Evolutionary conservation across 768 basidiomycete genomes (phyloP), one percentile per base, ranked within the genome.

Genomic region (Kwoniella heveanensis): DNA sequence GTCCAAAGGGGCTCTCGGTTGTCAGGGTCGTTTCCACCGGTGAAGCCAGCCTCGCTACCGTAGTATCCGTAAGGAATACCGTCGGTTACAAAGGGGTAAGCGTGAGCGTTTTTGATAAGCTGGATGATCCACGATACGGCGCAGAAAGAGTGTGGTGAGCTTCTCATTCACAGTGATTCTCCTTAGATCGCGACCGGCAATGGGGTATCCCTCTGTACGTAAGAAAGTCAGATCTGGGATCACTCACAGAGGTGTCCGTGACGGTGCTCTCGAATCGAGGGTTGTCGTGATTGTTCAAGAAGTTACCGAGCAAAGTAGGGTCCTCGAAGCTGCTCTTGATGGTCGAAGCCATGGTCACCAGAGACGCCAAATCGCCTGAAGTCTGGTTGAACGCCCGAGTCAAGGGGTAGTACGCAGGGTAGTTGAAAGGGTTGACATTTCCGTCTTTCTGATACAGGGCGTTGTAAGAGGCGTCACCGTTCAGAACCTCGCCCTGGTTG

Each of bases 401-500:
- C 36, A 80, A 64, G 17, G 77, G 77, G 67, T 73, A 80, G 60
- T 76, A 81, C 30, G 71, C 62, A 4, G 77, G 77, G 49, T 81
- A 81, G 60, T 80, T 80, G 74, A 81, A 76, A 2, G 76, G 66
- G 58, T 78, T 77, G 62, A 71, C 64, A 27, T 69, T 60, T 1
- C 65, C 71, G 12, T 70, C 66, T n/a, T 64, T 71, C 57, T 80
- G 79, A 59, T 79, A 80, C 2, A 54, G 47, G 1, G 63, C 70
- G 32, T 77, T 72, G 58, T 80, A 80, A n/a, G 64, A 44, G 19
- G 77, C 26, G 71, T 69, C 67, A 25, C 74, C 72, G 32, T 77
- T 69, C 17, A 78, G 64, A 48, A 93, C 88, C 80, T 92, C 91
- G 44, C 92, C 92, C 57, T 92, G 88, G 72, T 89, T 92, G 81